Conservation (phyloP, 73 alveolate genomes). For the Symbiodinium natans region DNA sequence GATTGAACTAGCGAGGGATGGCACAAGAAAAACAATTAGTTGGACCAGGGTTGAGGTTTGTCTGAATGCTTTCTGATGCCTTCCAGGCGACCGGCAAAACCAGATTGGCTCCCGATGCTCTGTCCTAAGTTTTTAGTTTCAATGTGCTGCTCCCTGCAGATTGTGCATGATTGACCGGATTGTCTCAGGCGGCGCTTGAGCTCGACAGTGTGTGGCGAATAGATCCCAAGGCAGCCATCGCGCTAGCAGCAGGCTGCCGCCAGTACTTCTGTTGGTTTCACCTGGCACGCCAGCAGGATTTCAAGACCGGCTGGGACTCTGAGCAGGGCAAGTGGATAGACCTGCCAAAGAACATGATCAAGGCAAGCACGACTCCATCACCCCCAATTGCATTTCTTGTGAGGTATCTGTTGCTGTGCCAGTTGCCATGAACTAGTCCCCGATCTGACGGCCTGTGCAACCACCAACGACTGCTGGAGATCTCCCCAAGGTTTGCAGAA, state of each 20-base stretch:
- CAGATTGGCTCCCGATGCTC: conserved; percentile 55
- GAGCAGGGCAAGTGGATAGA: conserved; percentile 92
- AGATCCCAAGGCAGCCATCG: conserved; percentile 24
- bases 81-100: conserved; percentile 87
- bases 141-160: background rate
- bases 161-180: background rate
- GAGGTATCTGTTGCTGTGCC: too few relatives aligned
- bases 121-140: background rate
- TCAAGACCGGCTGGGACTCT: conserved; percentile 92
- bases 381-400: too few relatives aligned
- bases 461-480: too few relatives aligned
- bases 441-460: too few relatives aligned
- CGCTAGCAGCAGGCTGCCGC: background rate
- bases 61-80: too few relatives aligned
- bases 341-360: conserved; percentile 89
- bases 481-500: too few relatives aligned
- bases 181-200: conserved; percentile 70
- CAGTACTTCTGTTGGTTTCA: background rate
- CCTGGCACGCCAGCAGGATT: background rate
- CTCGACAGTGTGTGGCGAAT: conserved; percentile 88
- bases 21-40: too few relatives aligned
- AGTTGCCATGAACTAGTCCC: too few relatives aligned
- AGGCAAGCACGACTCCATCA: too few relatives aligned
- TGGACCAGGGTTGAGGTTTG: too few relatives aligned
- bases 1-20: too few relatives aligned